phyloP scores from a whole-genome alignment of 306 rosid genomes.

The Dicorynia guianensis region DNA sequence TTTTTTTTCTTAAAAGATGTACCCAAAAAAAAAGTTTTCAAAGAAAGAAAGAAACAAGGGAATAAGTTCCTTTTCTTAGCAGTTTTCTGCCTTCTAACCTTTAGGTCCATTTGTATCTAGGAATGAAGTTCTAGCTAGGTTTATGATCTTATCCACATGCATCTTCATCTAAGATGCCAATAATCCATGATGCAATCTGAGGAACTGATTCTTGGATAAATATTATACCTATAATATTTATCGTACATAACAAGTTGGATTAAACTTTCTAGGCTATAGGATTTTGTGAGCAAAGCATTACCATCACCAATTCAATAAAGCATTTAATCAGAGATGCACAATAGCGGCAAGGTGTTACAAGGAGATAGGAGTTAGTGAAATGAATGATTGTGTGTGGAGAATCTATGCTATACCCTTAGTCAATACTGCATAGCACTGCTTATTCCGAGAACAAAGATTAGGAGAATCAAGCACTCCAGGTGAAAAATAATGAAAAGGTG shows the following conservation, averaged over 20 bases:
- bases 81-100: conserved; percentile 38
- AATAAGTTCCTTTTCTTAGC: conserved; percentile 50
- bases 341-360: conserved; percentile 29
- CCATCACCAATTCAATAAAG: background rate
- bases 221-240: background rate
- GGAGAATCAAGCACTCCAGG: conserved; percentile 40
- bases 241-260: background rate
- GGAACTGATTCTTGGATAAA: conserved; percentile 38
- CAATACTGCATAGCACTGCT: background rate
- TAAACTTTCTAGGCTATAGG: background rate
- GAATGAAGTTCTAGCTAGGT: conserved; percentile 39
- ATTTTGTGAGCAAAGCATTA: conserved; percentile 1
- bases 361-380: conserved; percentile 33
- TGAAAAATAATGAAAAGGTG: conserved; percentile 34
- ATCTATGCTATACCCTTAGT: conserved; percentile 29
- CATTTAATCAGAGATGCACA: conserved; percentile 12
- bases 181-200: conserved; percentile 15
- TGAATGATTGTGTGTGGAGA: conserved; percentile 40
- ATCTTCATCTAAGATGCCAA: conserved; percentile 43
- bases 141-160: conserved; percentile 38
- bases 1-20: too few species aligned
- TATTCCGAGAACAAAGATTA: conserved; percentile 35
- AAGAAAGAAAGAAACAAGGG: conserved; percentile 43
- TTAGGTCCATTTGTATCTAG: conserved; percentile 33
- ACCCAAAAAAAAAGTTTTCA: conserved; percentile 40